Conservation (phyloP, 1,139 yeast genomes). For the Hansenula sp. region DNA sequence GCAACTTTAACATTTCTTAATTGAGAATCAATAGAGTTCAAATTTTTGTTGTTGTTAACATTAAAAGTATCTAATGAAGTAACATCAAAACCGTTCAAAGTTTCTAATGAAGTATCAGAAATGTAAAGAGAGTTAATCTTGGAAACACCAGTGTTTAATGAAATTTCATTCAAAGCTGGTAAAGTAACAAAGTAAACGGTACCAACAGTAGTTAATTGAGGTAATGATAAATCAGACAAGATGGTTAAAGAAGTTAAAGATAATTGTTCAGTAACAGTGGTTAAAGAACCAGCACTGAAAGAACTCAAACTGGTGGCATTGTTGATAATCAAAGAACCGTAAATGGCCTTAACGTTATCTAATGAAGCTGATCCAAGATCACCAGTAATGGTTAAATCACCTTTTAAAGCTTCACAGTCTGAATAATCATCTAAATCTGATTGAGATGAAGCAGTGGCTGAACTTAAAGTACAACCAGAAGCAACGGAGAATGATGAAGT, state of each 20-base stretch:
- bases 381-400: conserved; percentile 71
- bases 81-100: conserved; percentile 80
- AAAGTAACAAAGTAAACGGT: conserved; percentile 73
- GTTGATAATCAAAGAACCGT: conserved; percentile 66
- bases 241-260: conserved; percentile 60
- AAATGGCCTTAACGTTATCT: conserved; percentile 59
- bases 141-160: conserved; percentile 72
- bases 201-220: conserved; percentile 77
- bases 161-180: conserved; percentile 70
- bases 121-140: conserved; percentile 68
- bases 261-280: conserved; percentile 69
- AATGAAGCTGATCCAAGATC: conserved; percentile 52
- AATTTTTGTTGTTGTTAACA: conserved; percentile 82
- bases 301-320: conserved; percentile 61
- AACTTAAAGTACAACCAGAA: conserved; percentile 36
- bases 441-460: conserved; percentile 72
- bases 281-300: conserved; percentile 74
- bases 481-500: conserved; percentile 26
- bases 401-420: conserved; percentile 75
- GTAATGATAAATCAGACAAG: conserved; percentile 67
- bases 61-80: conserved; percentile 67
- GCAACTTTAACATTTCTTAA: conserved; percentile 70
- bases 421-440: conserved; percentile 69
- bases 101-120: conserved; percentile 80
- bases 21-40: conserved; percentile 65